Base-by-base conservation (phyloP, 768 basidiomycete species). In the Suillus placidus region DNA sequence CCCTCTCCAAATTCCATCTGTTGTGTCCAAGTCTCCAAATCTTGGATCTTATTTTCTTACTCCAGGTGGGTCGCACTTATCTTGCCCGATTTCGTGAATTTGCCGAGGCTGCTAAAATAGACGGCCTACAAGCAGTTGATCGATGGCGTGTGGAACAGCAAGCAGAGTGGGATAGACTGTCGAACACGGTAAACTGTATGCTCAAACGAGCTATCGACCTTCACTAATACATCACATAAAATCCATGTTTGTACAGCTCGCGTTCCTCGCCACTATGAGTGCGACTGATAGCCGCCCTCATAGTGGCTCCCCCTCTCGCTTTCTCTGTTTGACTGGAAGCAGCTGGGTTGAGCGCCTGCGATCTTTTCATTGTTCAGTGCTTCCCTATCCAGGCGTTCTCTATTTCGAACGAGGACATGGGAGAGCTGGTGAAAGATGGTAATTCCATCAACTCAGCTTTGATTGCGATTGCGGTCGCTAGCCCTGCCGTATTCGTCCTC, bases 21-120 rank as follows among this genome's bases (percentile, higher is more conserved):
- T 3, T 57, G n/a, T 57, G 37, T 57, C n/a, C n/a, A n/a, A n/a
- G n/a, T n/a, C 14, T 57, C 56, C n/a, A 38, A 57, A 57, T 57
- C 23, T 38, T 57, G 7, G 56, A 57, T 26, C 23, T 26, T 16
- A 23, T 38, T 40, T 5, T 26, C 16, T 58, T 58, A 2, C 23
- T 58, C 16, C 26, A 40, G 37, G 40, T 40, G 23, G 57, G 23
- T 18, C 38, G 23, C 26, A 58, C 16, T 38, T 58, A 58, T 58
- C 57, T 58, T 8, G 16, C 26, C 16, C 23, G 37, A 18, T 40
- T 58, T 58, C 16, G 16, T 10, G 57, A 26, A 38, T 58, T 58
- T 40, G 37, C 57, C 5, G 38, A 16, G 26, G 57, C 37, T 23
- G n/a, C 56, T 57, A 23, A 57, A 38, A 16, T 6, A 23, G 37